Conservation (phyloP, 495 filamentous ascomycete genomes). For the Amorphotheca resinae region DNA sequence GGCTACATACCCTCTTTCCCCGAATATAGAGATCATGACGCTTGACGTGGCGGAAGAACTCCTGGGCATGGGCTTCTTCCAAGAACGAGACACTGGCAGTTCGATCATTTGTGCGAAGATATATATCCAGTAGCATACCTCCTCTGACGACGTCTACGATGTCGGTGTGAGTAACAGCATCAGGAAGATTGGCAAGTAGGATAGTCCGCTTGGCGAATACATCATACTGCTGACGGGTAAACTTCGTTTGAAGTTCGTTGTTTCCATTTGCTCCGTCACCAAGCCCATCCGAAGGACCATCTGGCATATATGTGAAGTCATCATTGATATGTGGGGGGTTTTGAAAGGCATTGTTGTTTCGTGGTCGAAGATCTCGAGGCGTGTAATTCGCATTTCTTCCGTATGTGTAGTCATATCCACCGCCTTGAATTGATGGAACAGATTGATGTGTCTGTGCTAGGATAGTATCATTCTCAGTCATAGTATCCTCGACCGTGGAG, state of each 20-base stretch:
- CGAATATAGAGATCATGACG: conserved; percentile 57
- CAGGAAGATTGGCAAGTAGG: conserved; percentile 47
- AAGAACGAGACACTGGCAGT: conserved; percentile 60
- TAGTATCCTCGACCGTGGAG: conserved; percentile 16
- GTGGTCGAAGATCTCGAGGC: conserved; percentile 9
- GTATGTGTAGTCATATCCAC: conserved; percentile 13
- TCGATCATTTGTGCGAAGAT: conserved; percentile 47
- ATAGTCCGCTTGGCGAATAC: conserved; percentile 48
- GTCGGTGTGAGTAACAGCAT: conserved; percentile 52
- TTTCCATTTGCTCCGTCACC: conserved; percentile 29
- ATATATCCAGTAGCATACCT: conserved; percentile 58
- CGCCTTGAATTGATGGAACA: background rate
- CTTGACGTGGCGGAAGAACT: conserved; percentile 53
- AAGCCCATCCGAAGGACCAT: conserved; percentile 23
- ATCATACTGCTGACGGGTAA: conserved; percentile 22
- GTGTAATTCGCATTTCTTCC: conserved; percentile 16
- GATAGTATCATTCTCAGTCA: conserved; percentile 19
- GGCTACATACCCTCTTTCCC: conserved; percentile 44
- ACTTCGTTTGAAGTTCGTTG: conserved; percentile 23
- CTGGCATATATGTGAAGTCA: conserved; percentile 18
- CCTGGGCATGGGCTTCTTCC: conserved; percentile 44
- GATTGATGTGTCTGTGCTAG: conserved; percentile 3
- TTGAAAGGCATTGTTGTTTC: conserved; percentile 12
- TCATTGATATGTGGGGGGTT: conserved; percentile 7
- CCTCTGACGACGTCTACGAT: conserved; percentile 54